Percentiles rank a stretch among this genome's conserved stretches.
phyloP scores from a whole-genome alignment of 352 stramenopile species.

The Globisporangium cystogenes region DNA sequence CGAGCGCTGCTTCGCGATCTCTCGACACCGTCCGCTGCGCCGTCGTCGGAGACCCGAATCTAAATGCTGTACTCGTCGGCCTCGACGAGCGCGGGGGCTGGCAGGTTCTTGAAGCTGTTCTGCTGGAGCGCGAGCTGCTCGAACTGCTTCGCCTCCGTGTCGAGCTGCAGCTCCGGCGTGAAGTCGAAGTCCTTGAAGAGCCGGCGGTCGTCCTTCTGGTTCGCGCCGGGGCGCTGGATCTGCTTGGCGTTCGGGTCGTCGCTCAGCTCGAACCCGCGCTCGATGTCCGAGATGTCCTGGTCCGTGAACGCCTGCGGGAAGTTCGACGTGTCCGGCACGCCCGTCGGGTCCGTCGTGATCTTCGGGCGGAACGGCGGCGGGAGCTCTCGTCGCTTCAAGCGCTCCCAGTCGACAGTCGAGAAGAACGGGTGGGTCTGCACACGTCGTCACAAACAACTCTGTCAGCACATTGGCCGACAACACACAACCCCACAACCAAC shows the following conservation, averaged over 20 bases:
- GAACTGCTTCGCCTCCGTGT: slow-evolving; percentile 82
- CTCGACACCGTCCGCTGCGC: too few species aligned
- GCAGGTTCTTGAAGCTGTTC: slow-evolving; percentile 82
- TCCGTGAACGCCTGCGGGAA: slow-evolving; percentile 84
- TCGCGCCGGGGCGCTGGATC: slow-evolving; percentile 45
- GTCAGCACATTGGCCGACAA: neutral
- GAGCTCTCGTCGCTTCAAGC: slow-evolving; percentile 73
- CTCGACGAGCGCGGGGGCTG: slow-evolving; percentile 61
- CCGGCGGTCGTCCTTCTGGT: slow-evolving; percentile 65
- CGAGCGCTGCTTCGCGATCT: too few species aligned
- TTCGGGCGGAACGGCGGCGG: slow-evolving; percentile 82
- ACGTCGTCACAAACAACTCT: neutral
- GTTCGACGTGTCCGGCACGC: slow-evolving; percentile 78
- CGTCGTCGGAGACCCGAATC: neutral
- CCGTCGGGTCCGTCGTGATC: slow-evolving; percentile 63
- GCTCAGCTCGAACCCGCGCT: slow-evolving; percentile 57
- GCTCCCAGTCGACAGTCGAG: slow-evolving; percentile 76
- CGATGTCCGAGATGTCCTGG: slow-evolving; percentile 84
- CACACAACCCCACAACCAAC: neutral
- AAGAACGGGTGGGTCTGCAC: slow-evolving; percentile 77
- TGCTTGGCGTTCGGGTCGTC: slow-evolving; percentile 56
- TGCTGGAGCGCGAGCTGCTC: slow-evolving; percentile 76
- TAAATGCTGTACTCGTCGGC: slow-evolving; percentile 80
- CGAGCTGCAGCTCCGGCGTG: slow-evolving; percentile 71
- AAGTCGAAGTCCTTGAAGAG: slow-evolving; percentile 88